Conservation (phyloP, 2,329 filamentous ascomycete species). For the Epichloe hybrida region DNA sequence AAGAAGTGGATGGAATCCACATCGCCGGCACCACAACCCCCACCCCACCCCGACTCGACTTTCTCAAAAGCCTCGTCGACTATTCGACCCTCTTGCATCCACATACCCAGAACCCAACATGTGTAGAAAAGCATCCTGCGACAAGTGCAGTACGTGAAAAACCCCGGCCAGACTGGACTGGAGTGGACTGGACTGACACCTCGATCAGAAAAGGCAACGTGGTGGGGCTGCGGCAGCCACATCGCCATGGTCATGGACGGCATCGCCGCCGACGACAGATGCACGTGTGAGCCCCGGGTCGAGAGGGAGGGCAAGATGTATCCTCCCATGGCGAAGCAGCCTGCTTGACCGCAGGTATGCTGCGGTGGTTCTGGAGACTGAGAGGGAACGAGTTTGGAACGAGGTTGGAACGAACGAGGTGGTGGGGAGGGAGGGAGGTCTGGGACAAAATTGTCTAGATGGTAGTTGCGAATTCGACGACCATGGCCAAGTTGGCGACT, state of each 20-base stretch:
- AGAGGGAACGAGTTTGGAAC: too few species aligned
- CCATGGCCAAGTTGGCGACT: neutral
- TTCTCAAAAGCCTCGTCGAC: neutral
- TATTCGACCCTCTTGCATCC: neutral
- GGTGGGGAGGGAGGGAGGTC: slow-evolving; percentile 16
- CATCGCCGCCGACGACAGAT: slow-evolving; percentile 45
- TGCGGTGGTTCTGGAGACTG: too few species aligned
- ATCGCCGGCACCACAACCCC: too few species aligned
- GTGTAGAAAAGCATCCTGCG: slow-evolving; percentile 52
- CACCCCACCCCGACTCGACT: neutral
- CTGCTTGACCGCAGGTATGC: slow-evolving; percentile 5
- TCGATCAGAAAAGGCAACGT: slow-evolving; percentile 40
- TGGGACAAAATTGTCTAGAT: slow-evolving; percentile 9
- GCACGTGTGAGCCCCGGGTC: slow-evolving; percentile 50
- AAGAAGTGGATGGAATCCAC: too few species aligned
- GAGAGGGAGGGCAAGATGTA: slow-evolving; percentile 47
- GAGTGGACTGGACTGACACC: neutral
- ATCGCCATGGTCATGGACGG: slow-evolving; percentile 47
- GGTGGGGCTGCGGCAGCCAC: slow-evolving; percentile 54
- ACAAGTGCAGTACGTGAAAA: slow-evolving; percentile 42
- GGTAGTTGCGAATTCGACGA: slow-evolving; percentile 2
- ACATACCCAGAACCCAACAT: slow-evolving; percentile 25
- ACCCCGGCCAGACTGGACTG: neutral
- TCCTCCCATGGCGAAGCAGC: slow-evolving; percentile 44
- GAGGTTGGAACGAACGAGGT: too few species aligned